phyloP scores from a whole-genome alignment of 2,329 filamentous ascomycete species.

The Basipetospora chlamydospora region DNA sequence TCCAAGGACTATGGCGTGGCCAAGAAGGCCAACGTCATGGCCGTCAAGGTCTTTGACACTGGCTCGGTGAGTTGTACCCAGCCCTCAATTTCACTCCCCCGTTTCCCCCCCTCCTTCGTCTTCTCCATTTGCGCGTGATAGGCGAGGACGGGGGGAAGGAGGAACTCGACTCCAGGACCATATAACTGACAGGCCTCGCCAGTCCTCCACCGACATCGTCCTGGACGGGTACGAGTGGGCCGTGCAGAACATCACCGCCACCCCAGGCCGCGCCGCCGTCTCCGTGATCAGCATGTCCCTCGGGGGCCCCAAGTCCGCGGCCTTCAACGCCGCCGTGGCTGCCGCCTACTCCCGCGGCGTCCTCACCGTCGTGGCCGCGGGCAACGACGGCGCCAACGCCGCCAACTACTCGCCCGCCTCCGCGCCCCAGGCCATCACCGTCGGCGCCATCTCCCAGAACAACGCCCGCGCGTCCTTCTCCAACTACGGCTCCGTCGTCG shows the following conservation, averaged over 20 bases:
- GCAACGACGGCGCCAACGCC: conserved; percentile 25
- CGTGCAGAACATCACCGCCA: conserved; percentile 21
- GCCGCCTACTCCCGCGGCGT: conserved; percentile 21
- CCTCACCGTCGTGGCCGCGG: conserved; percentile 26
- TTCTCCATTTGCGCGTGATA: background rate
- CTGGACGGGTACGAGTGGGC: conserved; percentile 23
- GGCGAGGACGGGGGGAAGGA: background rate
- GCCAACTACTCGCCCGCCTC: conserved; percentile 17
- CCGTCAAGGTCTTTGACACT: conserved; percentile 30
- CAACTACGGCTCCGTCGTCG: conserved; percentile 25
- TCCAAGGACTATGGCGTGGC: conserved; percentile 16
- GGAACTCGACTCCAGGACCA: too few species aligned
- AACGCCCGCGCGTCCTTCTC: conserved; percentile 27
- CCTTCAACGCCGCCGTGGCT: conserved; percentile 35
- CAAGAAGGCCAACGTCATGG: conserved; percentile 26
- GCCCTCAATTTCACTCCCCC: background rate
- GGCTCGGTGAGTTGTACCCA: conserved; percentile 9
- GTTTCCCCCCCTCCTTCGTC: background rate
- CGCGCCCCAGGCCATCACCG: conserved; percentile 17
- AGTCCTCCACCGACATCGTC: conserved; percentile 12
- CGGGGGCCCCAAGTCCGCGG: conserved; percentile 26
- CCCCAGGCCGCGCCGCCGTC: conserved; percentile 10
- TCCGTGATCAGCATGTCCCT: conserved; percentile 27
- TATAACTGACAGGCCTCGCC: background rate
- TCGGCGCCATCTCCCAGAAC: conserved; percentile 16